These are phyloP conservation scores for Colletotrichum sp. DNA, from an alignment of 2,329 filamentous ascomycete genomes.

Conservation along the genomic window DNA sequence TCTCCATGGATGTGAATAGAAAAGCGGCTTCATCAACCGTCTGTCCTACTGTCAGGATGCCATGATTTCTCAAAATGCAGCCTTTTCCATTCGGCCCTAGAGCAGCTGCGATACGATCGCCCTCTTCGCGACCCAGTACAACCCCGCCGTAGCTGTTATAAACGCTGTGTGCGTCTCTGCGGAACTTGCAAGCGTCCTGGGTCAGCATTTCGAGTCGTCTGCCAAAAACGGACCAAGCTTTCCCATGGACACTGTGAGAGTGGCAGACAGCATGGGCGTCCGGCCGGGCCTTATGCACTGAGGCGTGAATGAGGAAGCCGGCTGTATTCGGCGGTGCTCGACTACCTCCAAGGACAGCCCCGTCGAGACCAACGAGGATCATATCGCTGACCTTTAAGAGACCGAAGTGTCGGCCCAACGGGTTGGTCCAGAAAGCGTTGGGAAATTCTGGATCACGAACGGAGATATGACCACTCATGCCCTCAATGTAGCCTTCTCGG, in stretches of 20 bases:
- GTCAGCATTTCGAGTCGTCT: constrained; percentile 70
- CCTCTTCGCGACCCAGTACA: constrained; percentile 66
- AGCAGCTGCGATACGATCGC: constrained; percentile 64
- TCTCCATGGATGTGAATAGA: constrained; percentile 70
- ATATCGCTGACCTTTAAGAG: constrained; percentile 70
- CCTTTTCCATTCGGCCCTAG: constrained; percentile 63
- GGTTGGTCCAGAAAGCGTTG: constrained; percentile 71
- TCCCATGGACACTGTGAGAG: constrained; percentile 67
- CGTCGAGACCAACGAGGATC: constrained; percentile 66
- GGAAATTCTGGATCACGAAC: constrained; percentile 67
- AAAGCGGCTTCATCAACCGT: constrained; percentile 79
- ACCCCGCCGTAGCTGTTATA: constrained; percentile 61
- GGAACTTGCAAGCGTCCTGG: constrained; percentile 68
- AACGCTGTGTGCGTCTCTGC: constrained; percentile 65
- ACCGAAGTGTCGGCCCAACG: constrained; percentile 70
- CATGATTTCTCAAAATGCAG: constrained; percentile 73
- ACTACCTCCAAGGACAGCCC: constrained; percentile 69
- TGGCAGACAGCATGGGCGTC: constrained; percentile 73
- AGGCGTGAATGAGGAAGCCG: constrained; percentile 73
- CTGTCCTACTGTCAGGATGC: constrained; percentile 69
- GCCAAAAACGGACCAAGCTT: constrained; percentile 71
- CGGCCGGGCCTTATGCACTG: constrained; percentile 67
- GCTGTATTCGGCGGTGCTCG: constrained; percentile 67
- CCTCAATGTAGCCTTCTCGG: constrained; percentile 69
- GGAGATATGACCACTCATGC: constrained; percentile 71